Evolutionary conservation across 1,284 basidiomycete genomes (phyloP), one percentile per base, ranked within the genome.

Genomic region (Agroathelia rolfsii): DNA sequence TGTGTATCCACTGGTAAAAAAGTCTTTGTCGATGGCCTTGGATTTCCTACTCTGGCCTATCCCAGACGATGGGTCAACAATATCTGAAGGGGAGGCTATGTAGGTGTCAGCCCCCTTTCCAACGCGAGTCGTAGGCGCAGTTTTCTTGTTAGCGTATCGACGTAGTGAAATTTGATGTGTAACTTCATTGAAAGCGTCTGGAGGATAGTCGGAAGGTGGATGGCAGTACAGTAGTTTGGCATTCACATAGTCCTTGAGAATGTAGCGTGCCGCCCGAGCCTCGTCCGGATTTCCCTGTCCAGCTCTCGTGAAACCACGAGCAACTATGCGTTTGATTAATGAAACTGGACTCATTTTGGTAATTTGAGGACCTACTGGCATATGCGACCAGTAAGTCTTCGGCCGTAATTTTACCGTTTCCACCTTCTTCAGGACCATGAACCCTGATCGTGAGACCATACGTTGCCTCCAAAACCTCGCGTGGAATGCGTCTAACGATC

Each of bases 261-360:
- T 72, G 51, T 86, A 86, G 38, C 95, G 77, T 9, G 94, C 88
- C 0, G 94, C 81, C 34, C 92, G 79, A 14, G 93, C 89, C 54
- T 96, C 93, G 52, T 99, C 95, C 2, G 95, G 93, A 55, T 94
- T 95, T 32, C 95, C 95, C 59, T 94, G 89, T 1, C 94, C 92
- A 7, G 93, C 78, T 29, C 94, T 78, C 45, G 82, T 86, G 57
- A 86, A 94, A 16, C 95, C 95, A 46, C 94, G 69, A n/a, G 78
- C 92, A 46, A 95, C 90, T 94, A 40, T 11, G 30, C 37, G 19
- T 37, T 22, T 17, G 25, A 34, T 24, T 35, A 14, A 20, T 41
- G 40, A 33, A 47, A 36, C 20, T 42, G 38, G 5, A 23, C 22
- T 28, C 26, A 12, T 27, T 27, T 11, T 19, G 24, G 3, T 26